Percentiles rank a stretch among this genome's conserved stretches.
phyloP scores from a whole-genome alignment of 1,284 basidiomycete species.

The Ceratobasidium sp. region DNA sequence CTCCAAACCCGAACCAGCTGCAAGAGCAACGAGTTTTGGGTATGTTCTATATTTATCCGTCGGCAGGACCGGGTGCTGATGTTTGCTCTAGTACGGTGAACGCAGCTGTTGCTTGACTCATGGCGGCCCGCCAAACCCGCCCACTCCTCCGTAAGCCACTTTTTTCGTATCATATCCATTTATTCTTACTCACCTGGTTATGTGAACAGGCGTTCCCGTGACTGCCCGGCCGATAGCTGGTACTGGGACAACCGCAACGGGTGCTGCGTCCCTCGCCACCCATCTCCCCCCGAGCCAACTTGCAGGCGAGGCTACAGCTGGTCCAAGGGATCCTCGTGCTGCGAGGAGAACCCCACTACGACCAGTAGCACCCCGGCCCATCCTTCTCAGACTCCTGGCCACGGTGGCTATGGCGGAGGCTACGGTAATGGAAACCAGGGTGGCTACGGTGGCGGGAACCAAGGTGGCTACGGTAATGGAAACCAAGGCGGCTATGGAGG shows the following conservation, averaged over 20 bases:
- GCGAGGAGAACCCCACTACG: constrained; percentile 47
- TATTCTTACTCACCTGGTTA: background rate
- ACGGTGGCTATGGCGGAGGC: background rate
- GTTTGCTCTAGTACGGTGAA: constrained; percentile 10
- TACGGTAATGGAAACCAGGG: constrained; percentile 35
- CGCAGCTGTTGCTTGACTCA: constrained; percentile 41
- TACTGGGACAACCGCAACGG: constrained; percentile 56
- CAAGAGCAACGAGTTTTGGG: constrained; percentile 14
- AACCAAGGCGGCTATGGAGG: too few relatives aligned
- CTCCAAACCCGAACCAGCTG: constrained; percentile 19
- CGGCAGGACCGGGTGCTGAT: constrained; percentile 1
- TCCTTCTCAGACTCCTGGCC: constrained; percentile 54
- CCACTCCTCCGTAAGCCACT: constrained; percentile 35
- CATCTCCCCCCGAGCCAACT: constrained; percentile 26
- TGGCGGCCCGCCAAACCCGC: constrained; percentile 40
- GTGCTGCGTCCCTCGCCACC: constrained; percentile 61
- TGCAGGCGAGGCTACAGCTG: constrained; percentile 26
- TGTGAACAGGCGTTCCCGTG: constrained; percentile 15
- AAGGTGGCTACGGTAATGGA: constrained; percentile 41
- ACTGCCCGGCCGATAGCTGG: constrained; percentile 49
- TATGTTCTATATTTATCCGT: background rate
- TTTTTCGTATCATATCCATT: background rate
- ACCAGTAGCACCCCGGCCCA: constrained; percentile 54
- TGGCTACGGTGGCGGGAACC: constrained; percentile 44
- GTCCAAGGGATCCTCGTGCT: constrained; percentile 38